Conservation (phyloP, 2,329 filamentous ascomycete species). For the Hypocreales sp. region DNA sequence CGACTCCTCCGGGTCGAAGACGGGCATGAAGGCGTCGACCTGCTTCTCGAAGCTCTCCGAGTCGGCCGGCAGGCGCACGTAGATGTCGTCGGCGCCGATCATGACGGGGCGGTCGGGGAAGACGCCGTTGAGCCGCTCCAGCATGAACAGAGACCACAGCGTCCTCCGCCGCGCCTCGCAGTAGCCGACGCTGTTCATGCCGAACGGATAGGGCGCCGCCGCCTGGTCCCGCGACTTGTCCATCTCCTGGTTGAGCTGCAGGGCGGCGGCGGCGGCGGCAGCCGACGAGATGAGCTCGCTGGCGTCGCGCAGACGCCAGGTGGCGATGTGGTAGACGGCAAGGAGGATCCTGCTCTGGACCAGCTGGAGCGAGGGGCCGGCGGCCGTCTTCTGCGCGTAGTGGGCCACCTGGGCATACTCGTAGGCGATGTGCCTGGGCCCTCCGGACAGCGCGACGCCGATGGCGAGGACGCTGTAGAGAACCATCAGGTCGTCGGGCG, state of each 20-base stretch:
- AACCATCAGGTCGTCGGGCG: constrained; percentile 28
- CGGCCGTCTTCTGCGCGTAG: constrained; percentile 28
- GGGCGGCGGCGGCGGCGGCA: constrained; percentile 38
- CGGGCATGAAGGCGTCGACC: constrained; percentile 37
- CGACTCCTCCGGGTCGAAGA: constrained; percentile 36
- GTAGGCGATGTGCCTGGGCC: constrained; percentile 18
- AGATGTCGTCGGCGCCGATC: constrained; percentile 49
- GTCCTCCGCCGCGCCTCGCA: constrained; percentile 54
- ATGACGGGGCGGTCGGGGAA: constrained; percentile 36
- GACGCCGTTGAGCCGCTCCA: constrained; percentile 51
- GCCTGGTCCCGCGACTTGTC: constrained; percentile 25
- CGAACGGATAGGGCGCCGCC: constrained; percentile 33
- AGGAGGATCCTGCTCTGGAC: constrained; percentile 54
- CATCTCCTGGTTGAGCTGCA: constrained; percentile 50
- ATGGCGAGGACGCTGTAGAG: constrained; percentile 27
- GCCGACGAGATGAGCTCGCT: constrained; percentile 50
- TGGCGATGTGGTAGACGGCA: constrained; percentile 48
- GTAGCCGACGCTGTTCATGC: constrained; percentile 39
- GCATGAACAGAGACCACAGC: constrained; percentile 56
- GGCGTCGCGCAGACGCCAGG: constrained; percentile 40
- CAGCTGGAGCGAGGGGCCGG: constrained; percentile 34
- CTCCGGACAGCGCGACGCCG: constrained; percentile 22
- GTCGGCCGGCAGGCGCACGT: constrained; percentile 49
- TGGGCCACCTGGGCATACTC: constrained; percentile 36
- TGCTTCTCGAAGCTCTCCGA: constrained; percentile 47